phyloP scores from a whole-genome alignment of 2,329 filamentous ascomycete species.

The Mariannaea elegans region DNA sequence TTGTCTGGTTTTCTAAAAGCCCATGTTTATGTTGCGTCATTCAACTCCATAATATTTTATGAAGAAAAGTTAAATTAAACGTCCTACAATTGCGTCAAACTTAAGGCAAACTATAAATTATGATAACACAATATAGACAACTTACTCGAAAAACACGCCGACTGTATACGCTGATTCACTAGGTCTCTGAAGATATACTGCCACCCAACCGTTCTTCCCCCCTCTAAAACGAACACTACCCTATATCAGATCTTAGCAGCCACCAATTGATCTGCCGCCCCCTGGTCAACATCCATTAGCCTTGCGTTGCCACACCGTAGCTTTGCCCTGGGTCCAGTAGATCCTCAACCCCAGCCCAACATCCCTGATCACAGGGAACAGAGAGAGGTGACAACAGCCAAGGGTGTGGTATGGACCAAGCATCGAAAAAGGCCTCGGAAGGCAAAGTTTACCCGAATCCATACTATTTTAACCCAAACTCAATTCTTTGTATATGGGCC shows the following conservation, averaged over 20 bases:
- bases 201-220: too few species aligned
- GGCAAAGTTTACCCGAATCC: slow-evolving; percentile 3
- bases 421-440: slow-evolving; percentile 5
- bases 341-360: slow-evolving; percentile 2
- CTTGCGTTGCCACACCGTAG: slow-evolving; percentile 14
- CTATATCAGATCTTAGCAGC: neutral
- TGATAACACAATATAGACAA: too few species aligned
- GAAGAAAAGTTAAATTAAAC: too few species aligned
- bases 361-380: slow-evolving; percentile 2
- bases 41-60: too few species aligned
- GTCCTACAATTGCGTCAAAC: too few species aligned
- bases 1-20: too few species aligned
- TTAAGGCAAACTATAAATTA: too few species aligned
- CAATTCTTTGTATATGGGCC: neutral
- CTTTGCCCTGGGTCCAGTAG: slow-evolving; percentile 6
- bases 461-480: neutral
- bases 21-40: too few species aligned
- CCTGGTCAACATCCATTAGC: neutral
- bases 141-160: too few species aligned
- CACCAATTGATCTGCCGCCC: slow-evolving; percentile 8
- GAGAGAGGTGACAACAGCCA: neutral
- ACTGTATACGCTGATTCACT: too few species aligned
- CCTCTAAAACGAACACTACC: neutral
- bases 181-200: too few species aligned
- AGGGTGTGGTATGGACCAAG: neutral